phyloP scores from a whole-genome alignment of 2,329 filamentous ascomycete genomes.

The Penicillium sp. region DNA sequence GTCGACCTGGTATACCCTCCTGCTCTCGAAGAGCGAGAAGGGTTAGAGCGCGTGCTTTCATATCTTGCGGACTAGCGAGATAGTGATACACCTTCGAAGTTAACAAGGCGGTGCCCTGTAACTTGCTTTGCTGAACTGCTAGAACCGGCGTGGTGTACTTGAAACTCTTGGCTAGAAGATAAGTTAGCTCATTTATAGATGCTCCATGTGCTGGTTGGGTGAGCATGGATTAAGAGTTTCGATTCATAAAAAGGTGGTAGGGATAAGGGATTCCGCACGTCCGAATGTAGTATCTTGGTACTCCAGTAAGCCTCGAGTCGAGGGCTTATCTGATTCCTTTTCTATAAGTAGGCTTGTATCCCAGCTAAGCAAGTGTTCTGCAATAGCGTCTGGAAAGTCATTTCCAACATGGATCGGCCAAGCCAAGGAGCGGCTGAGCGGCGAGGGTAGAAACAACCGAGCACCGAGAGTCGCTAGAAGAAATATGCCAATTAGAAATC shows the following conservation, averaged over 20 bases:
- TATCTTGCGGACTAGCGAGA: slow-evolving; percentile 19
- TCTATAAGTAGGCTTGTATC: slow-evolving; percentile 13
- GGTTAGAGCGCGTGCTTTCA: slow-evolving; percentile 6
- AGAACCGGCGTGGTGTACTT: slow-evolving; percentile 25
- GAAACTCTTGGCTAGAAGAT: slow-evolving; percentile 22
- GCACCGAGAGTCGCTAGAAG: slow-evolving; percentile 28
- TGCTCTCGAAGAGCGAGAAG: slow-evolving; percentile 21
- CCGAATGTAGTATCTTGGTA: slow-evolving; percentile 33
- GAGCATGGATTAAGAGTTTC: not conserved
- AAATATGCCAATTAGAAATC: not conserved
- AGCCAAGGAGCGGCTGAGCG: slow-evolving; percentile 19
- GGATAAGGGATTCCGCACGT: slow-evolving; percentile 18
- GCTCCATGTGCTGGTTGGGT: not conserved
- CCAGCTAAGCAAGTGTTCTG: slow-evolving; percentile 20
- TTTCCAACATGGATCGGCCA: slow-evolving; percentile 27
- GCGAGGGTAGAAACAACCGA: slow-evolving; percentile 24
- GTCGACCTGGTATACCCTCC: slow-evolving; percentile 12
- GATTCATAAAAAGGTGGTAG: not conserved
- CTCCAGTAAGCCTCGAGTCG: slow-evolving; percentile 28
- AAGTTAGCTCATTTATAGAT: not conserved
- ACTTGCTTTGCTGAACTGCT: slow-evolving; percentile 8
- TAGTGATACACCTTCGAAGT: slow-evolving; percentile 21
- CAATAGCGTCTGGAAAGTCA: slow-evolving; percentile 24
- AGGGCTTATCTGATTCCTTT: slow-evolving; percentile 9
- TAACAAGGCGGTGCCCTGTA: slow-evolving; percentile 11